Percentiles rank a stretch among this genome's conserved stretches.
Evolutionary conservation across 257 asterid species (phyloP).

Genomic region (Nicotiana knightiana): DNA sequence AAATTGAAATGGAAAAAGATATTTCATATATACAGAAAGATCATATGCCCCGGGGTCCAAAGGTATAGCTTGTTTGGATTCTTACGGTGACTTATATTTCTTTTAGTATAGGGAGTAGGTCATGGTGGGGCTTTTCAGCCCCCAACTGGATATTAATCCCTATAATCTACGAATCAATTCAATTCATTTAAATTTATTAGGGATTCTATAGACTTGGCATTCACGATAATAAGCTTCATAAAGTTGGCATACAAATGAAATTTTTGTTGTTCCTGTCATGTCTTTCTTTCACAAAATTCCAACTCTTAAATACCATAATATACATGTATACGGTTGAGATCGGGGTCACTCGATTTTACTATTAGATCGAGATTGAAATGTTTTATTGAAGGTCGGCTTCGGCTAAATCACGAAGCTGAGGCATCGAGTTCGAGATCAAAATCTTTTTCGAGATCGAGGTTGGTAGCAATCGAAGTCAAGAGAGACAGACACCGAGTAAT

Average conservation of each 20-base stretch:
- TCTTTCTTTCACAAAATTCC: neutral
- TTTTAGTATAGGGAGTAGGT: neutral
- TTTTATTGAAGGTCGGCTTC: too few relatives aligned
- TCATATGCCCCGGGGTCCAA: neutral
- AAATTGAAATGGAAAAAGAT: too few relatives aligned
- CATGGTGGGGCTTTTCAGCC: too few relatives aligned
- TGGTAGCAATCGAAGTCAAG: too few relatives aligned
- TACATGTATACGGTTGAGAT: too few relatives aligned
- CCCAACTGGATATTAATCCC: neutral
- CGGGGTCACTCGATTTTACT: too few relatives aligned
- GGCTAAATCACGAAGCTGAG: too few relatives aligned
- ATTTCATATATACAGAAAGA: neutral
- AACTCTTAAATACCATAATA: neutral
- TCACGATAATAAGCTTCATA: neutral
- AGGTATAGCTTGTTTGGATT: neutral
- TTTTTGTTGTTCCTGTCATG: neutral
- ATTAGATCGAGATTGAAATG: too few relatives aligned
- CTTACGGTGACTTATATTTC: neutral
- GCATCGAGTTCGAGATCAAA: too few relatives aligned
- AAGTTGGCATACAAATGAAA: neutral
- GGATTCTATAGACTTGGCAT: neutral
- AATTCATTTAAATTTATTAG: too few relatives aligned
- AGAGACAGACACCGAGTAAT: too few relatives aligned
- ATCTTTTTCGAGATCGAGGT: too few relatives aligned
- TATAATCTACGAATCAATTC: neutral